phyloP scores from a whole-genome alignment of 768 basidiomycete genomes.

The Ramaria sp. region DNA sequence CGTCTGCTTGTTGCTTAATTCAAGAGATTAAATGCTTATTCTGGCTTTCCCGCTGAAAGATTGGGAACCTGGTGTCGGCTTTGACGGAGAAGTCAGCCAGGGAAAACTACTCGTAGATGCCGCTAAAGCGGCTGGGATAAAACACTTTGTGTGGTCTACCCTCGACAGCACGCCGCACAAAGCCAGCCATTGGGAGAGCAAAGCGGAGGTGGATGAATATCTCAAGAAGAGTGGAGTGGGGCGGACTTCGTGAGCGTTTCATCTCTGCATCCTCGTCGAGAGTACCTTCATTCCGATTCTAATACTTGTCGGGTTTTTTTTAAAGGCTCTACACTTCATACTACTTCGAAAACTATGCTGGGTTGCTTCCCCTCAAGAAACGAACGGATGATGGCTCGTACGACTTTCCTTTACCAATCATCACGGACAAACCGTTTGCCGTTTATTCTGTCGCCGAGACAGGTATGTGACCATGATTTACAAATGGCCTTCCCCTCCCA shows the following conservation, averaged over 20 bases:
- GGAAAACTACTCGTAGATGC: conserved; percentile 19
- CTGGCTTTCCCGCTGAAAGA: background rate
- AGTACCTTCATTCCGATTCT: too few relatives aligned
- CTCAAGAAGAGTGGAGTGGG: conserved; percentile 18
- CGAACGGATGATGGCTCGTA: background rate
- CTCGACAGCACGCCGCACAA: conserved; percentile 9
- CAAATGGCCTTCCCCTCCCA: background rate
- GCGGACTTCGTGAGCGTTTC: conserved; percentile 14
- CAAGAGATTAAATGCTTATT: background rate
- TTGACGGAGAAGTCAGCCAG: conserved; percentile 9
- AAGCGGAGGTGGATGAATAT: conserved; percentile 19
- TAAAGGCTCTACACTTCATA: conserved; percentile 10
- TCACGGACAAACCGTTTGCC: background rate
- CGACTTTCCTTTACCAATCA: background rate
- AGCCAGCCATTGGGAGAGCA: conserved; percentile 17
- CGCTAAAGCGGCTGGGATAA: too few relatives aligned
- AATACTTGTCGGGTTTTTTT: background rate
- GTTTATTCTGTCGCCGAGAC: background rate
- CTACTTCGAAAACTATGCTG: conserved; percentile 7
- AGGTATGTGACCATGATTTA: background rate
- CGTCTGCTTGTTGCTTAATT: background rate
- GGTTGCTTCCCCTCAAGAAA: background rate
- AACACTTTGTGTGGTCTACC: conserved; percentile 15
- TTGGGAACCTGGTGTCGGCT: background rate
- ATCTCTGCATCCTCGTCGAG: background rate